Evolutionary conservation across 345 rosid species (phyloP).

Genomic region (Gossypium anomalum): DNA sequence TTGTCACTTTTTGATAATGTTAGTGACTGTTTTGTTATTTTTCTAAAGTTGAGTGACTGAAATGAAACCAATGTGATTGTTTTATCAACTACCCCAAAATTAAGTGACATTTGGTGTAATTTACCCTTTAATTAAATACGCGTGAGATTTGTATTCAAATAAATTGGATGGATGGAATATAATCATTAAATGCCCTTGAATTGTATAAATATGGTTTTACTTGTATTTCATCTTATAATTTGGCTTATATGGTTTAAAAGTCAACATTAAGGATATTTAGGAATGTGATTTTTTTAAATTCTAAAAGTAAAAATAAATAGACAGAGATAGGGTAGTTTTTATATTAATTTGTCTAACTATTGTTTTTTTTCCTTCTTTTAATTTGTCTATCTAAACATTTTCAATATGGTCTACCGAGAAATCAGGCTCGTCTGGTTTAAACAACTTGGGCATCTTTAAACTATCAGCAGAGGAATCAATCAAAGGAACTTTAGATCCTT

Average conservation of each 20-base stretch:
- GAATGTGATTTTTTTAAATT: background rate
- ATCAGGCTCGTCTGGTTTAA: conserved; percentile 81
- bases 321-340: background rate
- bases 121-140: too few relatives aligned
- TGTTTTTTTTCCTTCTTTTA: background rate
- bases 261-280: background rate
- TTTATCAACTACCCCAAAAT: too few relatives aligned
- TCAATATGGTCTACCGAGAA: conserved; percentile 40
- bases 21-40: too few relatives aligned
- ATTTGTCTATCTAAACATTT: conserved; percentile 24
- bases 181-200: too few relatives aligned
- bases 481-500: conserved; percentile 29
- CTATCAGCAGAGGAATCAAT: conserved; percentile 45
- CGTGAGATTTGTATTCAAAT: too few relatives aligned
- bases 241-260: background rate
- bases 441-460: conserved; percentile 67
- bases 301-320: conserved; percentile 5
- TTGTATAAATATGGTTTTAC: too few relatives aligned
- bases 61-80: too few relatives aligned
- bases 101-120: too few relatives aligned
- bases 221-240: background rate
- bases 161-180: too few relatives aligned
- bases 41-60: too few relatives aligned
- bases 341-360: conserved; percentile 13
- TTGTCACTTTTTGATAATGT: too few relatives aligned